These are phyloP conservation scores for Fusarium keratoplasticum DNA, from an alignment of 2,329 filamentous ascomycete genomes.

Conservation along the genomic window DNA sequence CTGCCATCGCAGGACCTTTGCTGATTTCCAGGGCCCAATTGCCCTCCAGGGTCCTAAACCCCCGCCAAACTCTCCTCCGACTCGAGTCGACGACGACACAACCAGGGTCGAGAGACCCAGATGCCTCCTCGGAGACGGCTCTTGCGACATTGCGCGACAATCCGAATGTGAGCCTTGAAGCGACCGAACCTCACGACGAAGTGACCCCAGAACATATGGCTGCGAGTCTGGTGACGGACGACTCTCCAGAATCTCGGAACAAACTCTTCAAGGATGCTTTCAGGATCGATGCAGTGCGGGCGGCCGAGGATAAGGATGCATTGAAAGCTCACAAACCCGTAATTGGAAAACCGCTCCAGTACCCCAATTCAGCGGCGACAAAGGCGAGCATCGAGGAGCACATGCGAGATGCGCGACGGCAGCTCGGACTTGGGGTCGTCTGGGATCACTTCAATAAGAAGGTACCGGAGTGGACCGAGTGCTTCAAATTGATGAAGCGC, in stretches of 20 bases:
- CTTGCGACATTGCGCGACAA: background rate
- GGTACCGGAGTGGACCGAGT: slow-evolving; percentile 54
- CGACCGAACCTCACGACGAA: background rate
- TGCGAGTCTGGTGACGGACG: slow-evolving; percentile 23
- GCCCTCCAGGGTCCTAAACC: slow-evolving; percentile 31
- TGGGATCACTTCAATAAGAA: slow-evolving; percentile 44
- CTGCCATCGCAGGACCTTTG: slow-evolving; percentile 40
- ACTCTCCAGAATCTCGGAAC: slow-evolving; percentile 39
- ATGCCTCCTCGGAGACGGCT: slow-evolving; percentile 5
- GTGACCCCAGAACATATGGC: slow-evolving; percentile 12
- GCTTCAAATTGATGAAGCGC: slow-evolving; percentile 52
- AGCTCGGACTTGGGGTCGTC: slow-evolving; percentile 51
- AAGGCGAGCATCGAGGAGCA: slow-evolving; percentile 37
- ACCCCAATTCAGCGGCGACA: slow-evolving; percentile 43
- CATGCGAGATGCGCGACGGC: slow-evolving; percentile 47
- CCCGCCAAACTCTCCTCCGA: slow-evolving; percentile 17
- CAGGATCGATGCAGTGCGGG: slow-evolving; percentile 31
- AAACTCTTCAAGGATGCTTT: slow-evolving; percentile 47
- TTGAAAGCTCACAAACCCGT: slow-evolving; percentile 43
- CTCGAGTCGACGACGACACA: slow-evolving; percentile 37
- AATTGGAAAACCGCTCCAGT: slow-evolving; percentile 43
- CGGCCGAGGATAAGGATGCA: slow-evolving; percentile 30
- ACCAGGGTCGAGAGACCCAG: background rate
- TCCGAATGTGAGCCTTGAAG: slow-evolving; percentile 4
- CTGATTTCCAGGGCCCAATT: slow-evolving; percentile 35